These are phyloP conservation scores for Staphylotrichum tortipilum DNA, from an alignment of 495 filamentous ascomycete genomes.

Conservation along the genomic window DNA sequence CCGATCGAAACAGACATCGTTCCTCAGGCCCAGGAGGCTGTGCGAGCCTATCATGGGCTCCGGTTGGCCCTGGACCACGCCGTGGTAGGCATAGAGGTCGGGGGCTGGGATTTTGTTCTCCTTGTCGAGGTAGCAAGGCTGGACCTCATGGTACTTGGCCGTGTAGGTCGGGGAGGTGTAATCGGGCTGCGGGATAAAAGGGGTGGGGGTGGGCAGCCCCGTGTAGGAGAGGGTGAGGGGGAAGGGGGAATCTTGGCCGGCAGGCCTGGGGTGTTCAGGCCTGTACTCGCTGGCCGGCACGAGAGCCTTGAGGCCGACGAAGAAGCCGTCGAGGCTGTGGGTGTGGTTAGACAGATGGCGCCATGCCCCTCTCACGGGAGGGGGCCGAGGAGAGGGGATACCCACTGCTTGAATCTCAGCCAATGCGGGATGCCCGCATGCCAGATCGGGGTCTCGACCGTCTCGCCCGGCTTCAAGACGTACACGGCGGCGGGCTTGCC, in stretches of 20 bases:
- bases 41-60: slow-evolving; percentile 76
- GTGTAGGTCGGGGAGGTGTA: slow-evolving; percentile 54
- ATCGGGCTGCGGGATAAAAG: slow-evolving; percentile 61
- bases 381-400: not conserved
- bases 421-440: slow-evolving; percentile 26
- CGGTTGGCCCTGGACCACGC: slow-evolving; percentile 70
- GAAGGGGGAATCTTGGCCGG: slow-evolving; percentile 23
- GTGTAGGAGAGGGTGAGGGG: slow-evolving; percentile 27
- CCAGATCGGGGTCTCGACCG: slow-evolving; percentile 8
- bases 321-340: slow-evolving; percentile 59
- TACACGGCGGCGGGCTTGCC: not conserved
- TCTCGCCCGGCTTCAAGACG: not conserved
- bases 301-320: slow-evolving; percentile 64
- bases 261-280: slow-evolving; percentile 62
- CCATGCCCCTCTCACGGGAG: no score
- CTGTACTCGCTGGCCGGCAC: slow-evolving; percentile 53
- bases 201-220: slow-evolving; percentile 43
- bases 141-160: slow-evolving; percentile 50
- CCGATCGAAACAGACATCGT: slow-evolving; percentile 89
- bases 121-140: slow-evolving; percentile 67
- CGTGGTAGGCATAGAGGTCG: slow-evolving; percentile 56
- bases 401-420: slow-evolving; percentile 38
- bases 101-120: slow-evolving; percentile 54
- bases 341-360: not conserved
- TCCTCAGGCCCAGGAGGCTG: slow-evolving; percentile 61